A percentile compares a stretch with the other conserved stretches of the same genome.
Conservation (phyloP, 306 rosid genomes). For the Lotus japonicus region DNA sequence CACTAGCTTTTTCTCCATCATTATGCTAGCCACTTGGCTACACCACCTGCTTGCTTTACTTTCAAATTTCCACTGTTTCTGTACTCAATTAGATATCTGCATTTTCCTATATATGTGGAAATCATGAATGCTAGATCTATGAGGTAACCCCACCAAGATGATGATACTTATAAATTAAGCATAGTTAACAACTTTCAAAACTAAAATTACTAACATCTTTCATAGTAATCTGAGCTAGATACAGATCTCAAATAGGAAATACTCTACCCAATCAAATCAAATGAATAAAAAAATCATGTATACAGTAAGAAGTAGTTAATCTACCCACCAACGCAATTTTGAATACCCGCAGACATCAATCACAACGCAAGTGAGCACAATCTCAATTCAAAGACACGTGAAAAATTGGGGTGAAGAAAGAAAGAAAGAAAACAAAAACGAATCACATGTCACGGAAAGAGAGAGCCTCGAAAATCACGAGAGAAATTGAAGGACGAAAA, state of each 20-base stretch:
- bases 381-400: conserved; percentile 35
- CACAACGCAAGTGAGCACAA: conserved; percentile 24
- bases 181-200: not conserved
- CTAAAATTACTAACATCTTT: conserved; percentile 13
- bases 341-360: conserved; percentile 49
- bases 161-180: conserved; percentile 1
- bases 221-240: conserved; percentile 7
- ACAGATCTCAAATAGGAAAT: conserved; percentile 13
- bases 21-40: conserved; percentile 2
- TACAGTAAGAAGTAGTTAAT: not conserved
- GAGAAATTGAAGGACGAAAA: not conserved
- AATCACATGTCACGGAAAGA: not conserved
- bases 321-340: conserved; percentile 57
- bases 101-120: conserved; percentile 5
- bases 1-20: conserved; percentile 17
- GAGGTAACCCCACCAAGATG: not conserved
- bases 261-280: conserved; percentile 5
- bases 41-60: conserved; percentile 8
- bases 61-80: conserved; percentile 15
- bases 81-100: conserved; percentile 4
- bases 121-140: conserved; percentile 32
- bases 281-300: not conserved
- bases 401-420: conserved; percentile 9
- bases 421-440: not conserved
- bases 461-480: conserved; percentile 1